phyloP scores from a whole-genome alignment of 73 alveolate genomes.

The Paramecium sonneborni region DNA sequence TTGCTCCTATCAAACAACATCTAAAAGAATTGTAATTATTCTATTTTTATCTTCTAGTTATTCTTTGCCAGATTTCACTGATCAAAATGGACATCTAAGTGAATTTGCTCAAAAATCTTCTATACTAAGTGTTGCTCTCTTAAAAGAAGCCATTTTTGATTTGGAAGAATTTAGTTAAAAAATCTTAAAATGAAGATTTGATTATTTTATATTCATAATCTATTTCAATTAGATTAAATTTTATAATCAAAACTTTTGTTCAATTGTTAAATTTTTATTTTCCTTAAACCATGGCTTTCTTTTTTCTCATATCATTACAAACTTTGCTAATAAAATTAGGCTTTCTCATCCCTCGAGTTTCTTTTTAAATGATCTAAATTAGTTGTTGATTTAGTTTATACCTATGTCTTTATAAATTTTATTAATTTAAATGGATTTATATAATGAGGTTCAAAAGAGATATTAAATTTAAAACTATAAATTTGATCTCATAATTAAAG shows the following conservation, averaged over 20 bases:
- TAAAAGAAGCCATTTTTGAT: conserved; percentile 63
- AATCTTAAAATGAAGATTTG: not conserved
- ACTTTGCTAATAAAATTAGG: no score
- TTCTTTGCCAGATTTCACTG: conserved; percentile 70
- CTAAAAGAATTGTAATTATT: not conserved
- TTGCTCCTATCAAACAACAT: not conserved
- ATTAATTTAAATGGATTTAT: no score
- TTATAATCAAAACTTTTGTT: not conserved
- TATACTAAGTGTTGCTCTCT: conserved; percentile 65
- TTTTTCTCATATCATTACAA: no score
- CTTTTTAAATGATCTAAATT: no score
- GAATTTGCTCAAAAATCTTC: conserved; percentile 60
- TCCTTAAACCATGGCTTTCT: no score
- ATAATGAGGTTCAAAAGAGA: no score
- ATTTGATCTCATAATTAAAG: no score
- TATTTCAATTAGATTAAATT: not conserved
- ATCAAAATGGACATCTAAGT: conserved; percentile 58
- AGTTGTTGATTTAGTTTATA: no score
- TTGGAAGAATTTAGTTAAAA: conserved; percentile 14
- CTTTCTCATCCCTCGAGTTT: no score
- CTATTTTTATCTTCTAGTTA: not conserved
- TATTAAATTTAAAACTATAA: no score
- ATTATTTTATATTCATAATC: not conserved
- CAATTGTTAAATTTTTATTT: no score
- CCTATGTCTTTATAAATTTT: no score